Base-by-base conservation (phyloP, 2,329 filamentous ascomycete genomes). In the Xylaria sp. region DNA sequence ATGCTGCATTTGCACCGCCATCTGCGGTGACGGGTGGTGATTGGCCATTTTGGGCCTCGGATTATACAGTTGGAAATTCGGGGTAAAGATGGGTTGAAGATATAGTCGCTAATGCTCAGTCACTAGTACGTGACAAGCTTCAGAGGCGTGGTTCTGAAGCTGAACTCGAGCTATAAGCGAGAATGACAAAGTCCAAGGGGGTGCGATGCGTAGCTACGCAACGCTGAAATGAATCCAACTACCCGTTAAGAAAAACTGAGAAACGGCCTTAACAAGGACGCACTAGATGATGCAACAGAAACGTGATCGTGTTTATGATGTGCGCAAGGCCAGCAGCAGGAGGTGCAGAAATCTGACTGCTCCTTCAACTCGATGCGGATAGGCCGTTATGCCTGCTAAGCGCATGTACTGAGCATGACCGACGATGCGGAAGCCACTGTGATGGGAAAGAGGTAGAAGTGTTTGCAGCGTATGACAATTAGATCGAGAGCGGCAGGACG, bases 21-120 rank as follows among this genome's bases (percentile, higher is more conserved):
- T 90, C 62, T 91, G 91, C 42, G 92, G 91, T 71, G 92, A 94
- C 43, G 89, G 89, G 74, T 94, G 92, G 72, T 92, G 90, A 77
- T 92, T 90, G 71, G 89, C 88, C 89, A 92, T 92, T 67, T 78
- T 35, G 28, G 57, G 52, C 46, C 47, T 37, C 51, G 45, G n/a
- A 45, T 37, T 9, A 15, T 55, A 42, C 28, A 35, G 31, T 15
- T 35, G 14, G 35, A 17, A 47, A 45, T 17, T 40, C 21, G 54
- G 21, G 21, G 43, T n/a, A 17, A 35, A 3, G 21, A 17, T 2
- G 15, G 19, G 21, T 40, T 7, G 8, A 50, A 11, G 23, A 25
- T 28, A 12, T 19, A 17, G 42, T 40, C 35, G 49, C 47, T 15
- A 23, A 17, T 14, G 40, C 49, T 35, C 33, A 47, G 43, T 45